These are phyloP conservation scores for Termitomyces sp. DNA, from an alignment of 768 basidiomycete species.

Conservation along the genomic window DNA sequence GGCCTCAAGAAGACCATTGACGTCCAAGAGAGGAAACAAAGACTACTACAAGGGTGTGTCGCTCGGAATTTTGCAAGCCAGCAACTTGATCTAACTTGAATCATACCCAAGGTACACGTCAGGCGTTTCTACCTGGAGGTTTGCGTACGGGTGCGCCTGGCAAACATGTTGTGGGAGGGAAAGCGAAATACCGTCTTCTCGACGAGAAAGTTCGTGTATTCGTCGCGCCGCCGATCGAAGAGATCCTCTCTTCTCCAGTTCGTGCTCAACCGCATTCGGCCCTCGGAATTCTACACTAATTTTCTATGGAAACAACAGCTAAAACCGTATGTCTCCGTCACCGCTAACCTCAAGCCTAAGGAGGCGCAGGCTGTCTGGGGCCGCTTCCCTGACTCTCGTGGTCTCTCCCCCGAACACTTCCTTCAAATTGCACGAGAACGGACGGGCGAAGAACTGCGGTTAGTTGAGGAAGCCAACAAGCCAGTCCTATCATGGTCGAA, in stretches of 20 bases:
- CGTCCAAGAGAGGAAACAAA: conserved; percentile 87
- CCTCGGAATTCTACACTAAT: background rate
- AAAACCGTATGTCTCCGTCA: conserved; percentile 60
- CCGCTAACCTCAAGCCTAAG: conserved; percentile 31
- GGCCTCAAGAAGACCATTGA: conserved; percentile 79
- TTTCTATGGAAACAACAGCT: conserved; percentile 35
- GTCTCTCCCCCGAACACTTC: conserved; percentile 38
- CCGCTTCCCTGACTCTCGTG: conserved; percentile 30
- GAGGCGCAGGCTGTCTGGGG: conserved; percentile 32
- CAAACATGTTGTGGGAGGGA: conserved; percentile 71
- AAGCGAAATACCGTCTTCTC: conserved; percentile 74
- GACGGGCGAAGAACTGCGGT: background rate
- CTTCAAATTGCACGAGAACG: conserved; percentile 32
- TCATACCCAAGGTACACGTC: conserved; percentile 60
- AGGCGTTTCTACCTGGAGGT: conserved; percentile 78
- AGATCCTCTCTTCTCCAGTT: conserved; percentile 54
- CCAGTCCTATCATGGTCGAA: conserved; percentile 8
- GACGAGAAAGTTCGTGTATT: conserved; percentile 83
- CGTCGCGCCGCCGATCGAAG: conserved; percentile 70
- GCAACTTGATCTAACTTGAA: background rate
- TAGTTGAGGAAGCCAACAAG: background rate
- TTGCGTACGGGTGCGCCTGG: conserved; percentile 87
- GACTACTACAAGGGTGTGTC: conserved; percentile 92
- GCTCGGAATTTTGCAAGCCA: background rate
- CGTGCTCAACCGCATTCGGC: conserved; percentile 18